phyloP scores from a whole-genome alignment of 768 basidiomycete genomes.

The Lentinula boryana region DNA sequence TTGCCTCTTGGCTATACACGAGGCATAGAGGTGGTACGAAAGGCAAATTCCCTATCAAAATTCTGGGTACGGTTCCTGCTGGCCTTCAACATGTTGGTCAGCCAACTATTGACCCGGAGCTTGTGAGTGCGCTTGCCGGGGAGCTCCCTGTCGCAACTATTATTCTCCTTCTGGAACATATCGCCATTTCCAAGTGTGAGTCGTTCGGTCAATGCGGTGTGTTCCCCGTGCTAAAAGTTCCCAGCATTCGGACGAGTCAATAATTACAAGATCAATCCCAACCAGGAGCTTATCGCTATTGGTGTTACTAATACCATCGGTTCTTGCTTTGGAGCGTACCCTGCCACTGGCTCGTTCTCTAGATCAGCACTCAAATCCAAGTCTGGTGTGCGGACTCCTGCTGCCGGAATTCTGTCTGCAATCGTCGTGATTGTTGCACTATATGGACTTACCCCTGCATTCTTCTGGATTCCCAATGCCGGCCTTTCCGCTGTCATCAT shows the following conservation, averaged over 20 bases:
- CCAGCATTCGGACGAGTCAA: conserved; percentile 91
- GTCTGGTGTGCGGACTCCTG: conserved; percentile 94
- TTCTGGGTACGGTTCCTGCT: conserved; percentile 77
- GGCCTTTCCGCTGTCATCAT: conserved; percentile 92
- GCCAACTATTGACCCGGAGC: conserved; percentile 30
- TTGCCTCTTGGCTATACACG: conserved; percentile 84
- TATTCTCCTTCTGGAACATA: conserved; percentile 90
- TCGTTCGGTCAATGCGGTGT: conserved; percentile 7
- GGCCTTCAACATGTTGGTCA: conserved; percentile 64
- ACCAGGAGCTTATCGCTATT: conserved; percentile 94
- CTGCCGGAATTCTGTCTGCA: conserved; percentile 80
- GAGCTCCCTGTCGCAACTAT: conserved; percentile 84
- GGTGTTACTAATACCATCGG: conserved; percentile 95
- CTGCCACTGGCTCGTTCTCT: conserved; percentile 97
- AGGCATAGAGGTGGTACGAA: conserved; percentile 49
- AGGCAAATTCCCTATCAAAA: conserved; percentile 79
- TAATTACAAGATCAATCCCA: conserved; percentile 89
- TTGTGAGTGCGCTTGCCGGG: conserved; percentile 64
- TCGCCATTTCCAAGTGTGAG: conserved; percentile 92
- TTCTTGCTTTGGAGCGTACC: conserved; percentile 86
- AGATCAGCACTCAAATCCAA: conserved; percentile 96
- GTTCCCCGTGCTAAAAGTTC: neutral
- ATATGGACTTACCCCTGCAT: conserved; percentile 90
- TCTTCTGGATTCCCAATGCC: conserved; percentile 83
- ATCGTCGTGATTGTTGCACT: conserved; percentile 89